These are phyloP conservation scores for Eutypa lata DNA, from an alignment of 2,329 filamentous ascomycete genomes.

Conservation along the genomic window DNA sequence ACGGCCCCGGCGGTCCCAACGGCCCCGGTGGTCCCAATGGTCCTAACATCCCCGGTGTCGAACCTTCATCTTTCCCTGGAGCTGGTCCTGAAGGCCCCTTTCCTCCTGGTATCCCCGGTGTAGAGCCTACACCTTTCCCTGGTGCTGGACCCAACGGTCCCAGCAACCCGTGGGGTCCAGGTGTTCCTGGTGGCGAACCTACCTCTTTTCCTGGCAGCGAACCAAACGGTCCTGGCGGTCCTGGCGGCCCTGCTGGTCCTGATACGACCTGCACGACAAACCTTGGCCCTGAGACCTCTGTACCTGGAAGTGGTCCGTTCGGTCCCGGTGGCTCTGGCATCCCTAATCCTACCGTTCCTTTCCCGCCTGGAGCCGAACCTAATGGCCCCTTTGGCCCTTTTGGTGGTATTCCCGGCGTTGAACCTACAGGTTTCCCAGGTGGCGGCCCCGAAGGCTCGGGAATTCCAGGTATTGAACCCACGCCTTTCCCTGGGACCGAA, in stretches of 20 bases:
- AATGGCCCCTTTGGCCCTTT: background rate
- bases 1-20: too few relatives aligned
- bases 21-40: background rate
- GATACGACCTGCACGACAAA: background rate
- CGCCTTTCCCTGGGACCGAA: background rate
- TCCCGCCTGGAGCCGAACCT: too few relatives aligned
- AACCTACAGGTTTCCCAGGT: background rate
- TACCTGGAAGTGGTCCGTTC: background rate
- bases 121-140: too few relatives aligned
- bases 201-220: too few relatives aligned
- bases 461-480: background rate
- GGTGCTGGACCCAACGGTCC: too few relatives aligned
- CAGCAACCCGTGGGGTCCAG: too few relatives aligned
- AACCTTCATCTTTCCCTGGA: too few relatives aligned
- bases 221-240: slow-evolving; percentile 6
- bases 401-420: background rate
- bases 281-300: background rate
- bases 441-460: background rate
- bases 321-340: slow-evolving; percentile 1
- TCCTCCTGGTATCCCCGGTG: too few relatives aligned
- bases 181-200: too few relatives aligned
- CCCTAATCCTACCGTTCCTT: background rate
- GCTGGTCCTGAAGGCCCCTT: too few relatives aligned
- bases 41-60: background rate
- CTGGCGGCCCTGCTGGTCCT: background rate